Conservation (phyloP, 1,139 yeast species). For the Nadsonia commutata region DNA sequence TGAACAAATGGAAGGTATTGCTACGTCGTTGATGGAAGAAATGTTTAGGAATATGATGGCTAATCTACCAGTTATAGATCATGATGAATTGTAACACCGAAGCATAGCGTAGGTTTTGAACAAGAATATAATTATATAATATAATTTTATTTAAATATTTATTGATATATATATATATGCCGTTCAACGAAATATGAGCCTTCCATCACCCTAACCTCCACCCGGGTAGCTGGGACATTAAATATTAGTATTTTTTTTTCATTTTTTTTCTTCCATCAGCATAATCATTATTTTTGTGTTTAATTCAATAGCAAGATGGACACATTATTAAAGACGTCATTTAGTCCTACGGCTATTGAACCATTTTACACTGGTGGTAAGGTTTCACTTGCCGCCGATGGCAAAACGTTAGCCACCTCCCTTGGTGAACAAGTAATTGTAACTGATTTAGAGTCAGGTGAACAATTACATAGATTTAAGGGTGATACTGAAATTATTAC, state of each 20-base stretch:
- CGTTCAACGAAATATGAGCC: too few species aligned
- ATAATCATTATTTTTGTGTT: neutral
- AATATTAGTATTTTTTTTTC: neutral
- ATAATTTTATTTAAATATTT: too few species aligned
- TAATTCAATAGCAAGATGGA: conserved; percentile 1
- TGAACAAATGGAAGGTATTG: too few species aligned
- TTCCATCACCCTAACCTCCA: neutral
- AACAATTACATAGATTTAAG: conserved; percentile 44
- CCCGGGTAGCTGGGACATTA: neutral
- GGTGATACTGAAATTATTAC: conserved; percentile 85
- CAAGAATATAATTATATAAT: too few species aligned
- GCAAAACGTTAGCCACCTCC: conserved; percentile 64
- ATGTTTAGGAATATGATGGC: too few species aligned
- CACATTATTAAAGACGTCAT: conserved; percentile 21
- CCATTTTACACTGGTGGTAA: conserved; percentile 86
- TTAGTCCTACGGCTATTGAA: conserved; percentile 33
- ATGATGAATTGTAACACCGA: too few species aligned
- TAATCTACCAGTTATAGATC: too few species aligned
- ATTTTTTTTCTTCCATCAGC: neutral
- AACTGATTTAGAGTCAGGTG: conserved; percentile 45
- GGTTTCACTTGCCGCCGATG: conserved; percentile 55
- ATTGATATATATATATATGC: too few species aligned
- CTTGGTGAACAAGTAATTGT: conserved; percentile 52
- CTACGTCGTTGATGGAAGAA: too few species aligned
- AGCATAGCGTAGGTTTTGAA: too few species aligned